phyloP scores from a whole-genome alignment of 169 alveolate genomes.

The Plasmodium blacklocki region DNA sequence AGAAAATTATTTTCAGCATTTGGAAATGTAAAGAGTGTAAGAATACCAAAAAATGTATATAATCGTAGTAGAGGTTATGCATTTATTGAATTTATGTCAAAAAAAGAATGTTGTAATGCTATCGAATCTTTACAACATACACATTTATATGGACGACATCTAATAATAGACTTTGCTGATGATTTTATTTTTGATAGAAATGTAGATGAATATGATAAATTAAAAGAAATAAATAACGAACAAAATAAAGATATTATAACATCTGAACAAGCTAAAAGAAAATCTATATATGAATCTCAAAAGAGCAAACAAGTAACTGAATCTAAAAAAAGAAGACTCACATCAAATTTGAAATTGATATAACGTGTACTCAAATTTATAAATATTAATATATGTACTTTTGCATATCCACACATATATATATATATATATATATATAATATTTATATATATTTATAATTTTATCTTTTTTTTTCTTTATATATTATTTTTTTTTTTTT shows the following conservation, averaged over 20 bases:
- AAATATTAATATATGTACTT: slow-evolving; percentile 2
- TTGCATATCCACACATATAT: background rate
- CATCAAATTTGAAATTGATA: background rate
- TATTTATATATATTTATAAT: background rate
- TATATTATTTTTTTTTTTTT: no score
- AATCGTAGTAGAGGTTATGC: slow-evolving; percentile 95
- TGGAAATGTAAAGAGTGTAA: slow-evolving; percentile 92
- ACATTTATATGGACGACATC: slow-evolving; percentile 94
- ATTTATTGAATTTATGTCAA: slow-evolving; percentile 93
- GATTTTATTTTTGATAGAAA: slow-evolving; percentile 70
- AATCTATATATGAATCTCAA: slow-evolving; percentile 33
- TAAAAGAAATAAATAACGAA: slow-evolving; percentile 32
- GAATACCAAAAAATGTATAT: slow-evolving; percentile 95
- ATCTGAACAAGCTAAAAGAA: slow-evolving; percentile 76
- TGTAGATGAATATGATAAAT: slow-evolving; percentile 65
- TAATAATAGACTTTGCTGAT: slow-evolving; percentile 92
- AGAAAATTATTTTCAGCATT: slow-evolving; percentile 91
- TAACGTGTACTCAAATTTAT: background rate
- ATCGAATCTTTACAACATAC: slow-evolving; percentile 91
- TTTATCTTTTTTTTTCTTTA: no score
- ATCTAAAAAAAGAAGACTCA: slow-evolving; percentile 67
- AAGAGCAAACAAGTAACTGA: slow-evolving; percentile 27
- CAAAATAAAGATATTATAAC: slow-evolving; percentile 29
- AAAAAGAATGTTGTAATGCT: slow-evolving; percentile 92
- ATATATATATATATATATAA: background rate